A percentile compares a stretch with the other conserved stretches of the same genome.
These are phyloP conservation scores for Eucalyptus grandis DNA, from an alignment of 345 rosid species.

Conservation along the genomic window DNA sequence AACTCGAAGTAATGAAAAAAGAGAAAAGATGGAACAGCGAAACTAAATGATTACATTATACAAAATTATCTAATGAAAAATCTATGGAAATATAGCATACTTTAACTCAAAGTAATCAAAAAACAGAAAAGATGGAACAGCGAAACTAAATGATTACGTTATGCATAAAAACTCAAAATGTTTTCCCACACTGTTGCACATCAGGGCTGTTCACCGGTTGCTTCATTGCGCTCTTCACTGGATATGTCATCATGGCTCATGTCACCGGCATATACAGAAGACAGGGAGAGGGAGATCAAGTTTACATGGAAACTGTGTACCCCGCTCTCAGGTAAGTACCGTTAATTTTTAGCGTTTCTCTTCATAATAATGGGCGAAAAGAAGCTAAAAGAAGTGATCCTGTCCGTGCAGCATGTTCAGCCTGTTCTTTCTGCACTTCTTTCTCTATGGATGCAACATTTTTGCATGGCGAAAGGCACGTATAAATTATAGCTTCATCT, in stretches of 20 bases:
- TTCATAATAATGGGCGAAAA: not conserved
- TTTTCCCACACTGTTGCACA: not conserved
- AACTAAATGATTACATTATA: not conserved
- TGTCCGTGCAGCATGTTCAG: conserved; percentile 78
- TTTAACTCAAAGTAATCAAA: not conserved
- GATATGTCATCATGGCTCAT: conserved; percentile 79
- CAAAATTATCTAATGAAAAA: not conserved
- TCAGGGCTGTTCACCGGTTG: conserved; percentile 90
- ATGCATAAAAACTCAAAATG: not conserved
- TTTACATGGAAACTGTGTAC: conserved; percentile 94
- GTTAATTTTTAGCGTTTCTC: not conserved
- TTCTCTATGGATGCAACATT: conserved; percentile 91
- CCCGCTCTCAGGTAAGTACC: conserved; percentile 86
- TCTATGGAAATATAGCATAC: not conserved
- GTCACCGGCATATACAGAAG: conserved; percentile 67
- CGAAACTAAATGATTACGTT: not conserved
- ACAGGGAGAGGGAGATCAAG: conserved; percentile 42
- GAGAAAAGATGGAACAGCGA: not conserved
- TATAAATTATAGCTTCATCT: conserved; percentile 84
- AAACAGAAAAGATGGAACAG: not conserved
- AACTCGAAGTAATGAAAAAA: not conserved
- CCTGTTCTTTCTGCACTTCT: conserved; percentile 76
- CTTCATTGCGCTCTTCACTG: conserved; percentile 79
- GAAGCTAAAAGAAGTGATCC: not conserved
- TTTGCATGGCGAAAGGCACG: conserved; percentile 92